phyloP scores from a whole-genome alignment of 129 eudicot genomes.

The Flaveria bidentis region DNA sequence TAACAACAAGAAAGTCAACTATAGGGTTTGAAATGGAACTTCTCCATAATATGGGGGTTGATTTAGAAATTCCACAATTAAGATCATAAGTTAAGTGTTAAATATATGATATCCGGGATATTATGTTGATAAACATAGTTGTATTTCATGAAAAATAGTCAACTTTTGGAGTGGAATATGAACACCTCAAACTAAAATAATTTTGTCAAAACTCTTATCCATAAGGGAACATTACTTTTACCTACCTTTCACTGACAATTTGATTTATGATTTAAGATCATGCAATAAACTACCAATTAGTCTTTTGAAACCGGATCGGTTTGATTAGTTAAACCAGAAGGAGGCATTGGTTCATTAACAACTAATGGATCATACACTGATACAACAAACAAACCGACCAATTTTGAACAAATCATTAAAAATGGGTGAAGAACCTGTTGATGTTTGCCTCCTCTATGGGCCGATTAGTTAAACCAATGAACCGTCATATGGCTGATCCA shows the following conservation, averaged over 20 bases:
- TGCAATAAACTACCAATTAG: background rate
- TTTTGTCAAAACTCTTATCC: background rate
- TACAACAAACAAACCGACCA: background rate
- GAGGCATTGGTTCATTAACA: background rate
- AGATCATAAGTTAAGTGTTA: background rate
- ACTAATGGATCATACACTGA: background rate
- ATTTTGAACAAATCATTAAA: background rate
- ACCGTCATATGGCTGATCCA: background rate
- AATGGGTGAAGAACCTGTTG: background rate
- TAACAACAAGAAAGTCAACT: background rate
- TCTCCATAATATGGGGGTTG: background rate
- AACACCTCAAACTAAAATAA: background rate
- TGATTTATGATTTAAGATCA: background rate
- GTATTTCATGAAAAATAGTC: conserved; percentile 1
- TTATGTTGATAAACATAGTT: background rate
- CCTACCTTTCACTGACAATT: background rate
- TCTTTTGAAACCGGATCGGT: background rate
- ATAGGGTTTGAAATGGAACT: background rate
- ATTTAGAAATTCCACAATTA: background rate
- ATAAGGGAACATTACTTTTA: background rate
- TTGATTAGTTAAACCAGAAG: background rate
- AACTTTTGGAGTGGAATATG: background rate
- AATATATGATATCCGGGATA: background rate
- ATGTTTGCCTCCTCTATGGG: background rate
- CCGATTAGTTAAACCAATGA: background rate